phyloP scores from a whole-genome alignment of 305 asterid species.

The Plantago coronopus region DNA sequence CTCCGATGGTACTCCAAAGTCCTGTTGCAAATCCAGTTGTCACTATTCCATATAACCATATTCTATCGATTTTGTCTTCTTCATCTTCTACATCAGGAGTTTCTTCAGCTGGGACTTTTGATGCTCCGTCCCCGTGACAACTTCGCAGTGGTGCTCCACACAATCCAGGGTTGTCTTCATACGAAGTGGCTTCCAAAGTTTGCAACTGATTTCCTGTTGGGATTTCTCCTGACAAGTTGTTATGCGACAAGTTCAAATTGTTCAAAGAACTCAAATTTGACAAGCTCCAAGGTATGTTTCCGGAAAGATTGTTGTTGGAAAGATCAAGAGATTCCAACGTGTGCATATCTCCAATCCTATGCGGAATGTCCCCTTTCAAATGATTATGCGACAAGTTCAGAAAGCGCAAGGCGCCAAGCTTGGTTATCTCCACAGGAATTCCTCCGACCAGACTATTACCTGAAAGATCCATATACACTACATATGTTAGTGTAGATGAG shows the following conservation, averaged over 20 bases:
- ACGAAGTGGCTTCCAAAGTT: background rate
- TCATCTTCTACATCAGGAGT: background rate
- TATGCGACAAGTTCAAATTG: background rate
- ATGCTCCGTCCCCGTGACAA: too few relatives aligned
- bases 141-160: background rate
- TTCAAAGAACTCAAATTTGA: background rate
- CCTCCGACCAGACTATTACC: background rate
- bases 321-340: background rate
- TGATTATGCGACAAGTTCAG: background rate
- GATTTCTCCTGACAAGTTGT: too few relatives aligned
- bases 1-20: too few relatives aligned
- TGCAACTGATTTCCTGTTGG: background rate
- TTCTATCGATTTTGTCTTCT: background rate
- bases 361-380: background rate
- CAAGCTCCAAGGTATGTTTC: background rate
- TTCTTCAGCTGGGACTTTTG: background rate
- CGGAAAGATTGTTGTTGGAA: slow-evolving; percentile 1
- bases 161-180: background rate
- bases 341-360: background rate
- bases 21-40: too few relatives aligned
- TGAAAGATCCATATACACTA: background rate
- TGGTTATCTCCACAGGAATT: background rate
- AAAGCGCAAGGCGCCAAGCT: background rate
- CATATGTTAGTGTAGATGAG: too few relatives aligned
- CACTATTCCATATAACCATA: background rate